Percentiles rank a stretch among this genome's conserved stretches.
These are phyloP conservation scores for Pleurotus tuoliensis DNA, from an alignment of 768 basidiomycete genomes.

Conservation along the genomic window DNA sequence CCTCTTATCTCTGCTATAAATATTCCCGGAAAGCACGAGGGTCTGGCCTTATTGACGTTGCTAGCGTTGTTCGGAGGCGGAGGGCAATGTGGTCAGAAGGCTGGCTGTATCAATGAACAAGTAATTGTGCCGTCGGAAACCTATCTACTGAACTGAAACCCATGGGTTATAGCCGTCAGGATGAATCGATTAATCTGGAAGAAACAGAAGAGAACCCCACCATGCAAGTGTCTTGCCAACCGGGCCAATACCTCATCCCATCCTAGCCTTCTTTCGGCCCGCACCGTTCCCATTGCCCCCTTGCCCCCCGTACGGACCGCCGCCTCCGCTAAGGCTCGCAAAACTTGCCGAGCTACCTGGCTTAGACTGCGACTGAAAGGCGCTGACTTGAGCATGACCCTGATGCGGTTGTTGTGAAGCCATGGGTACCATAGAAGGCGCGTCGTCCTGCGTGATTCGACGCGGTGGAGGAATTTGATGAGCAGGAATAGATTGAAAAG, in stretches of 20 bases:
- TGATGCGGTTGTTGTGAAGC: conserved; percentile 44
- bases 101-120: too few species aligned
- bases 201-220: too few species aligned
- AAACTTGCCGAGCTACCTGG: conserved; percentile 63
- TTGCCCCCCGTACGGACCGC: conserved; percentile 34
- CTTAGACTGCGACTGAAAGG: conserved; percentile 54
- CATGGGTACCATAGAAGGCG: conserved; percentile 77
- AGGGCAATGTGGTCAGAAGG: too few species aligned
- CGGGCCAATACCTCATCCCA: conserved; percentile 31
- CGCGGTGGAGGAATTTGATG: conserved; percentile 80
- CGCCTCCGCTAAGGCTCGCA: conserved; percentile 57
- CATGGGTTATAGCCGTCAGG: too few species aligned
- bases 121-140: too few species aligned
- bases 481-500: conserved; percentile 61
- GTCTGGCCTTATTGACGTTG: too few species aligned
- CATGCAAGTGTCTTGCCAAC: not conserved
- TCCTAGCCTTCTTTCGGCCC: conserved; percentile 57
- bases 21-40: too few species aligned
- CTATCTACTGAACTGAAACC: too few species aligned
- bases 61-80: too few species aligned
- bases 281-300: conserved; percentile 31
- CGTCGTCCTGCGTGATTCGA: conserved; percentile 91
- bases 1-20: not conserved
- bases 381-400: conserved; percentile 36
- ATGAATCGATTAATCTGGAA: too few species aligned